Conservation (phyloP, 106 monocot species). For the Ottelia alismoides region DNA sequence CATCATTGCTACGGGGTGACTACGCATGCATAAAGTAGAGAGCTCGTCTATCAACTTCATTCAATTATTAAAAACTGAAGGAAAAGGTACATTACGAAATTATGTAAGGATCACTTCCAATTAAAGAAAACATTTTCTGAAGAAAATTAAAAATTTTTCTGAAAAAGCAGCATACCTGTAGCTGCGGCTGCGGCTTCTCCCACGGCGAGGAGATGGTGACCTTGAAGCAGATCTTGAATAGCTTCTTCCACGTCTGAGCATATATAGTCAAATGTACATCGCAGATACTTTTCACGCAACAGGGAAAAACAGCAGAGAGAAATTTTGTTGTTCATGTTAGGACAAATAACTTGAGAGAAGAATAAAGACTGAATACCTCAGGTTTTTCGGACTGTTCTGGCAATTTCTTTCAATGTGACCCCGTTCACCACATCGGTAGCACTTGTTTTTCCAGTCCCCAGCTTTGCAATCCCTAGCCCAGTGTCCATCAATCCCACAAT, state of each 20-base stretch:
- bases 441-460: conserved; percentile 99
- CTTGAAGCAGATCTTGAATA: conserved; percentile 43
- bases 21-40: not conserved
- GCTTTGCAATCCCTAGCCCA: conserved; percentile 99
- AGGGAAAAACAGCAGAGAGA: not conserved
- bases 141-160: not conserved
- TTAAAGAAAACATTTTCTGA: not conserved
- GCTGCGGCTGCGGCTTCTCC: conserved; percentile 59
- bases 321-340: not conserved
- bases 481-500: conserved; percentile 97
- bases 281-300: not conserved
- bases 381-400: conserved; percentile 82
- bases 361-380: conserved; percentile 24
- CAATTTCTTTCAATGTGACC: conserved; percentile 96
- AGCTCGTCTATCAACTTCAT: not conserved
- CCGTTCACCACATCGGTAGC: conserved; percentile 98
- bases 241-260: conserved; percentile 48
- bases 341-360: not conserved
- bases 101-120: not conserved
- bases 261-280: no score
- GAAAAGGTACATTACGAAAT: not conserved
- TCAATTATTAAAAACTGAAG: not conserved
- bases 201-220: conserved; percentile 63
- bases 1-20: not conserved
- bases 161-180: conserved; percentile 86